Percentiles rank a stretch among this genome's conserved stretches.
phyloP scores from a whole-genome alignment of 371 early-diverging fungal species.

The Rhizopus sp. region DNA sequence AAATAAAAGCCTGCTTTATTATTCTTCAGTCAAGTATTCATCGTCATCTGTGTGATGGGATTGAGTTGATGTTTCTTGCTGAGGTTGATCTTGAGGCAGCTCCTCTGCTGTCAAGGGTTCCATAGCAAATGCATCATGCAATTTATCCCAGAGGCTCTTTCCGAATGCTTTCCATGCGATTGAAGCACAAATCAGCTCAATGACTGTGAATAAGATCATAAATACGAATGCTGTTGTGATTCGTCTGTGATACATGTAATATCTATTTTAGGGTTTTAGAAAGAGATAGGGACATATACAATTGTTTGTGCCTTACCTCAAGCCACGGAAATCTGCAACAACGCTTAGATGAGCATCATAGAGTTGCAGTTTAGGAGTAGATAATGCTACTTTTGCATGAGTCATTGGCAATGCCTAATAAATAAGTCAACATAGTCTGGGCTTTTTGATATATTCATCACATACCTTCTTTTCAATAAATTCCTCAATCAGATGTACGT shows the following conservation, averaged over 20 bases:
- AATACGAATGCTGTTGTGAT: conserved; percentile 72
- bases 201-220: conserved; percentile 69
- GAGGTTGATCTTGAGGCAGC: neutral
- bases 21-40: conserved; percentile 1
- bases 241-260: conserved; percentile 88
- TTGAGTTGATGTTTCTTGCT: neutral
- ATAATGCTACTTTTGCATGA: conserved; percentile 66
- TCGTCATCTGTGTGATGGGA: neutral
- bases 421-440: neutral
- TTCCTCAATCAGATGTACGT: conserved; percentile 70
- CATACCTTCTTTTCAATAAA: conserved; percentile 63
- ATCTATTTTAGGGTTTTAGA: conserved; percentile 26
- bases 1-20: neutral
- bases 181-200: conserved; percentile 71
- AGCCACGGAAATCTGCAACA: conserved; percentile 77
- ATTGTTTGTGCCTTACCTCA: conserved; percentile 23
- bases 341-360: conserved; percentile 71
- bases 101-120: conserved; percentile 18
- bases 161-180: conserved; percentile 73
- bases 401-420: conserved; percentile 59
- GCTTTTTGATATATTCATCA: neutral
- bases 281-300: neutral
- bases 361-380: conserved; percentile 67
- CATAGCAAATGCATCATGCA: conserved; percentile 19
- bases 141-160: conserved; percentile 43